Evolutionary conservation across 495 filamentous ascomycete species (phyloP).

Genomic region (Hypoxylon intermedium): DNA sequence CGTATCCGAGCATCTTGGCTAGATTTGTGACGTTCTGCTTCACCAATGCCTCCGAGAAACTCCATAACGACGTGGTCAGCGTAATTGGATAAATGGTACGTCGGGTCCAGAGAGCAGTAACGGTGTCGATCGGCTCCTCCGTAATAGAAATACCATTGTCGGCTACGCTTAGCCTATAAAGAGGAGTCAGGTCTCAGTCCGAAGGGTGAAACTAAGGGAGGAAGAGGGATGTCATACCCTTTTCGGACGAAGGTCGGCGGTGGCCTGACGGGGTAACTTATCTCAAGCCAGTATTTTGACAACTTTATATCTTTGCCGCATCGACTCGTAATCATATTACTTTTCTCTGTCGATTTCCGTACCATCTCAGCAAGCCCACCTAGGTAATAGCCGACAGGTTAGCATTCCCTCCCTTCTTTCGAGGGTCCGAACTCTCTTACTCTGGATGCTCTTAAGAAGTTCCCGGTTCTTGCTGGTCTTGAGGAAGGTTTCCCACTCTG

Average conservation of each 20-base stretch:
- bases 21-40: conserved; percentile 40
- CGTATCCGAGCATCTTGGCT: conserved; percentile 45
- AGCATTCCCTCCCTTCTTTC: not conserved
- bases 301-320: conserved; percentile 39
- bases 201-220: not conserved
- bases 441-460: conserved; percentile 54
- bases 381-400: conserved; percentile 27
- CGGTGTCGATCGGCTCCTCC: conserved; percentile 41
- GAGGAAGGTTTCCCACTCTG: conserved; percentile 74
- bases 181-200: conserved; percentile 21
- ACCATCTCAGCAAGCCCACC: conserved; percentile 41
- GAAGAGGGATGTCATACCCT: conserved; percentile 43
- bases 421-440: conserved; percentile 48
- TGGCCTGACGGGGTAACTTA: conserved; percentile 49
- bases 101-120: conserved; percentile 36
- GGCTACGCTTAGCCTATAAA: conserved; percentile 43
- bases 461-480: conserved; percentile 62
- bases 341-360: conserved; percentile 15
- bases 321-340: conserved; percentile 13
- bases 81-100: conserved; percentile 48
- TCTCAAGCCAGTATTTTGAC: conserved; percentile 46
- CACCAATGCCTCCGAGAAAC: conserved; percentile 41
- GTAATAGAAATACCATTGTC: conserved; percentile 42
- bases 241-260: conserved; percentile 50
- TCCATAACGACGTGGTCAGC: conserved; percentile 44